phyloP scores from a whole-genome alignment of 495 filamentous ascomycete genomes.

The Penicillium argentinense region DNA sequence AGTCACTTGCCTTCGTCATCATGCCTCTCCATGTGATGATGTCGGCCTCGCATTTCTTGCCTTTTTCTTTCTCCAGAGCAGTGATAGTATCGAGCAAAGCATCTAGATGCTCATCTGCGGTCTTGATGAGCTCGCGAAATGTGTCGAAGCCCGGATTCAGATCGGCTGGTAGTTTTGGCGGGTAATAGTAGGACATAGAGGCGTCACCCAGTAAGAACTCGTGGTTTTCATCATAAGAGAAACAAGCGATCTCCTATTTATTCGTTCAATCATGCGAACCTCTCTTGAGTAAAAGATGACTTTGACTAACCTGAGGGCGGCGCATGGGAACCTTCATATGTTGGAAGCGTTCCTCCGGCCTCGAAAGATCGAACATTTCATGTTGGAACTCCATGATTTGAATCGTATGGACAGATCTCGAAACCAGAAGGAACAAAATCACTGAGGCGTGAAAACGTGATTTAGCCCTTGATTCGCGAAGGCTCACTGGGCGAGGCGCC shows the following conservation, averaged over 20 bases:
- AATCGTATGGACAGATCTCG: no score
- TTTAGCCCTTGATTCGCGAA: no score
- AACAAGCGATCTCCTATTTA: constrained; percentile 76
- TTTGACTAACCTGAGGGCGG: no score
- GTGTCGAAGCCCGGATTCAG: constrained; percentile 77
- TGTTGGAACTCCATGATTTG: no score
- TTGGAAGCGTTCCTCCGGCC: no score
- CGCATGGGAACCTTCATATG: no score
- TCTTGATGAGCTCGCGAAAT: constrained; percentile 81
- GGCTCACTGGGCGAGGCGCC: no score
- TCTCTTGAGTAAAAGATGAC: no score
- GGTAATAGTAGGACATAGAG: constrained; percentile 85
- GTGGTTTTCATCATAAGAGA: constrained; percentile 86
- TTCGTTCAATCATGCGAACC: not conserved
- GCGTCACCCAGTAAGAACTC: constrained; percentile 71
- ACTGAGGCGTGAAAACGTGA: no score
- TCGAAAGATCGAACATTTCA: no score
- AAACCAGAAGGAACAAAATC: no score
- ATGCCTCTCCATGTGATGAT: constrained; percentile 95
- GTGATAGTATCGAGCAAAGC: constrained; percentile 75
- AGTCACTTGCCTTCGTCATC: constrained; percentile 82
- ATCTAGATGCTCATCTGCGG: constrained; percentile 83
- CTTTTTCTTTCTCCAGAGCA: constrained; percentile 64
- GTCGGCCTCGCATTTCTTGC: constrained; percentile 68
- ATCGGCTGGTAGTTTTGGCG: constrained; percentile 66